phyloP scores from a whole-genome alignment of 805 yeast genomes.

The Saturnispora halmiae region DNA sequence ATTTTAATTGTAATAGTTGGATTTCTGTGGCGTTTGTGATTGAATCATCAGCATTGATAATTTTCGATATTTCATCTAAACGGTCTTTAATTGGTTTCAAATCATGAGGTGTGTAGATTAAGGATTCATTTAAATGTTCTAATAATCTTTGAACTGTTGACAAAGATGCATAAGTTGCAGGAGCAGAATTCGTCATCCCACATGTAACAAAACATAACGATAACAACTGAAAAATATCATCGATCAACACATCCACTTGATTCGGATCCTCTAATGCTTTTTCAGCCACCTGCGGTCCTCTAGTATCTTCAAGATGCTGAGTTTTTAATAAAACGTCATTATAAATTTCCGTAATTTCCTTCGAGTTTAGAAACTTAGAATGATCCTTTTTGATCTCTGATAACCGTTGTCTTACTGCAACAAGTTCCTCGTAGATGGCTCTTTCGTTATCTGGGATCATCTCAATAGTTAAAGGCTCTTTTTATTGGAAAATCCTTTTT shows the following conservation, averaged over 20 bases:
- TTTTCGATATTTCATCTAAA: conserved; percentile 56
- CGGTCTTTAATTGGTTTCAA: conserved; percentile 68
- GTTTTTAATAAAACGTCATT: conserved; percentile 46
- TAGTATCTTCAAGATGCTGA: conserved; percentile 42
- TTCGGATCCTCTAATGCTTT: conserved; percentile 28
- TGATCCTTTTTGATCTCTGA: conserved; percentile 54
- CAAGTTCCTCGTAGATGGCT: conserved; percentile 31
- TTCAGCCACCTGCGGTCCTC: conserved; percentile 24
- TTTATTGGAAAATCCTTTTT: too few species aligned
- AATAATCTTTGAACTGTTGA: conserved; percentile 78
- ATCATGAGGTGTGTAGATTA: conserved; percentile 78
- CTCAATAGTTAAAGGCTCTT: too few species aligned
- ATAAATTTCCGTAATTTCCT: conserved; percentile 55
- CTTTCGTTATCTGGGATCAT: conserved; percentile 28
- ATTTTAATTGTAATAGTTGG: conserved; percentile 53
- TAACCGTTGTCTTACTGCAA: conserved; percentile 35
- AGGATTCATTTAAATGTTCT: conserved; percentile 72
- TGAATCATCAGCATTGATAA: conserved; percentile 41
- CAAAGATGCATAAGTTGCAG: conserved; percentile 87
- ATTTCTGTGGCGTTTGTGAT: conserved; percentile 20
- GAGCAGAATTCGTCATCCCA: conserved; percentile 83
- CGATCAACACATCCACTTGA: conserved; percentile 63
- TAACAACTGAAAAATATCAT: conserved; percentile 82
- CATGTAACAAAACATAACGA: conserved; percentile 85
- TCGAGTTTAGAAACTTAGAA: conserved; percentile 53